Conservation (phyloP, 2,329 filamentous ascomycete genomes). For the Colletotrichum horii region DNA sequence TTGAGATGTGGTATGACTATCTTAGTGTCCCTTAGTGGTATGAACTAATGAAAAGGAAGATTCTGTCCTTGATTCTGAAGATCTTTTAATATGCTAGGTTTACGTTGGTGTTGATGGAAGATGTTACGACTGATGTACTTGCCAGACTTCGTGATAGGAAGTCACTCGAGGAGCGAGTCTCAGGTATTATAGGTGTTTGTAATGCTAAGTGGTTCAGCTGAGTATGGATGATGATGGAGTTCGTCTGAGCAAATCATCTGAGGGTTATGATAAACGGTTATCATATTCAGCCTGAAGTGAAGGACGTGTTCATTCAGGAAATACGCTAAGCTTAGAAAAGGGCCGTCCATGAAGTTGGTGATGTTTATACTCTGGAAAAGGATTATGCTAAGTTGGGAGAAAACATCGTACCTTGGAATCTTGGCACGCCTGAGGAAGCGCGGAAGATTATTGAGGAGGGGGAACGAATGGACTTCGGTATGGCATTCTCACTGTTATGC, state of each 20-base stretch:
- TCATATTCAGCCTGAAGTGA: rapidly evolving
- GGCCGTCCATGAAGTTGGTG: not conserved
- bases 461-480: rapidly evolving
- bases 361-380: not conserved
- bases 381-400: not conserved
- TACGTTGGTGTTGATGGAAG: not conserved
- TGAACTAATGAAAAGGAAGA: not conserved
- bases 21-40: not conserved
- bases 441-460: not conserved
- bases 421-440: not conserved
- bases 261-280: not conserved
- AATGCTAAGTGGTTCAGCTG: not conserved
- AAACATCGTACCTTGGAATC: not conserved
- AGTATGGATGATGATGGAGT: not conserved
- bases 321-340: not conserved
- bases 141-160: not conserved
- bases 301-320: not conserved
- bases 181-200: not conserved
- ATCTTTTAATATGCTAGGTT: not conserved
- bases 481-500: not conserved
- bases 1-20: not conserved
- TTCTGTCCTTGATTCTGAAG: not conserved
- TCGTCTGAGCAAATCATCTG: not conserved
- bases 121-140: not conserved
- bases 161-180: not conserved